These are phyloP conservation scores for Blastomyces gilchristii DNA, from an alignment of 2,329 filamentous ascomycete species.

Conservation along the genomic window DNA sequence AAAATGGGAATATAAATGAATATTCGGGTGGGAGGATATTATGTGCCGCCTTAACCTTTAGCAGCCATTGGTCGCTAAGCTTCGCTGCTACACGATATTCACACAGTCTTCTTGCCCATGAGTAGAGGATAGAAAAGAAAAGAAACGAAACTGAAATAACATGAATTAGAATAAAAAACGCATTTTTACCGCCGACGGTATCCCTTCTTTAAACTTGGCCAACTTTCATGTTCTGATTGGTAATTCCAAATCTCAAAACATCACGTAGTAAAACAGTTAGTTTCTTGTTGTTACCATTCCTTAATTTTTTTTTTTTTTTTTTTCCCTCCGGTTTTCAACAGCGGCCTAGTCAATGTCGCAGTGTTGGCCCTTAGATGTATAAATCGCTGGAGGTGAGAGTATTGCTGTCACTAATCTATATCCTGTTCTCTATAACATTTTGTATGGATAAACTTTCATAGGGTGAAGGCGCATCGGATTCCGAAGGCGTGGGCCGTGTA, in stretches of 20 bases:
- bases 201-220: no score
- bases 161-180: neutral
- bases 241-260: neutral
- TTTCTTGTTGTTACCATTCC: neutral
- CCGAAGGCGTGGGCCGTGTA: slow-evolving; percentile 34
- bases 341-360: neutral
- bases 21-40: neutral
- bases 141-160: neutral
- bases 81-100: neutral
- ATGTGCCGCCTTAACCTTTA: neutral
- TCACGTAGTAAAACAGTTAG: neutral
- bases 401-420: slow-evolving; percentile 2
- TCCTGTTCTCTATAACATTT: slow-evolving; percentile 11
- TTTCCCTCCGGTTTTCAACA: neutral
- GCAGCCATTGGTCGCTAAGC: neutral
- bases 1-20: neutral
- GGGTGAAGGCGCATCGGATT: slow-evolving; percentile 18
- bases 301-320: no score
- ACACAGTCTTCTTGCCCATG: neutral
- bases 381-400: neutral
- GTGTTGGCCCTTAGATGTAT: neutral
- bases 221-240: neutral
- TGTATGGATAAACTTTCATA: slow-evolving; percentile 24
- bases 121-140: neutral
- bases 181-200: neutral